Evolutionary conservation across 2,329 filamentous ascomycete species (phyloP).

Genomic region (Colletotrichum spinosum): DNA sequence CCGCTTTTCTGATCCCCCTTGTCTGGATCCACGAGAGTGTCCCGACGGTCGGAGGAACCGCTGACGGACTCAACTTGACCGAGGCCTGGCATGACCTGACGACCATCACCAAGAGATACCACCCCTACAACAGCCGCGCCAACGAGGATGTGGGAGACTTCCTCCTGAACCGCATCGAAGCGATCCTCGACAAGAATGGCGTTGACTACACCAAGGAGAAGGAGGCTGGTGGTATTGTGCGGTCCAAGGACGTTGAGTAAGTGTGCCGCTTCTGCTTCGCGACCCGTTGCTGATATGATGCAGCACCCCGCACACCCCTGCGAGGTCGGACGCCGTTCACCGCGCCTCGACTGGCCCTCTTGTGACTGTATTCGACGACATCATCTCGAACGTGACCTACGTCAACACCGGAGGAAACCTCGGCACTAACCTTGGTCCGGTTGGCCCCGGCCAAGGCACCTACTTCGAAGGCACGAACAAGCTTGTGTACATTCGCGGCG

Average conservation of each 20-base stretch:
- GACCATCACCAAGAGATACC: slow-evolving; percentile 78
- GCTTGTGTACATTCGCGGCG: slow-evolving; percentile 89
- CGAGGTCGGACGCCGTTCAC: slow-evolving; percentile 6
- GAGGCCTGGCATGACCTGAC: slow-evolving; percentile 90
- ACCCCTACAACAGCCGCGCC: slow-evolving; percentile 87
- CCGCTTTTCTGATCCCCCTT: slow-evolving; percentile 79
- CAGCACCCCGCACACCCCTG: slow-evolving; percentile 1
- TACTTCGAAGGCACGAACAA: slow-evolving; percentile 97
- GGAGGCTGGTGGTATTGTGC: slow-evolving; percentile 45
- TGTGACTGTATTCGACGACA: slow-evolving; percentile 82
- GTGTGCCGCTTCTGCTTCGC: slow-evolving; percentile 6
- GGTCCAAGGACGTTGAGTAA: slow-evolving; percentile 39
- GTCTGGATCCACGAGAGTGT: slow-evolving; percentile 82
- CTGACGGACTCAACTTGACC: slow-evolving; percentile 80
- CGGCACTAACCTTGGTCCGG: slow-evolving; percentile 42
- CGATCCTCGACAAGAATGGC: slow-evolving; percentile 74
- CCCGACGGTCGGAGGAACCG: slow-evolving; percentile 67
- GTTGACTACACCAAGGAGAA: slow-evolving; percentile 59
- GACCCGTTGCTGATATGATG: neutral
- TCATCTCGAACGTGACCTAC: slow-evolving; percentile 81
- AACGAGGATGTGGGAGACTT: slow-evolving; percentile 86
- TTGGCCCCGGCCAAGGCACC: slow-evolving; percentile 56
- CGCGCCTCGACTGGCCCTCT: slow-evolving; percentile 46
- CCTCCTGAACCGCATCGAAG: slow-evolving; percentile 76
- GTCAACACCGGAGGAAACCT: slow-evolving; percentile 51